Evolutionary conservation across 495 filamentous ascomycete species (phyloP), one percentile per base, ranked within the genome.

Genomic region (Hypoxylon crocopeplum): DNA sequence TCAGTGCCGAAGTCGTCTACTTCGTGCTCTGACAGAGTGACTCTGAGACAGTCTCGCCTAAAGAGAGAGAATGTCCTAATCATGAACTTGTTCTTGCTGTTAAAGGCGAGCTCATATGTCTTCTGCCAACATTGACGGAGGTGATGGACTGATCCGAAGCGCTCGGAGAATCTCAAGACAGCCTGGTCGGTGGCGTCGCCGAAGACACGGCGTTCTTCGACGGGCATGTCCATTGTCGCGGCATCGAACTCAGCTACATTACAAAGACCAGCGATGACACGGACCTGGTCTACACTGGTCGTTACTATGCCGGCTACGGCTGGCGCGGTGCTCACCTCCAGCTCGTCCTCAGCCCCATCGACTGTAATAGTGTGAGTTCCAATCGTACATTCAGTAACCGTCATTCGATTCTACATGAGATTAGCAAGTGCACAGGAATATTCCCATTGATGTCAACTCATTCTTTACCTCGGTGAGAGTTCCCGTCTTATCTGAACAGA

Each of bases 51-150:
- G n/a, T 76, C 71, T 19, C 66, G 53, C 22, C 73, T 60, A 7
- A 62, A 67, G 25, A 77, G 37, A 5, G 72, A 70, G 5, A 80
- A 68, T 3, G 75, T 75, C 24, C 73, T 55, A 42, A 89, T 77
- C 86, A 89, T 89, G 69, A 82, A 91, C 66, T 91, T 92, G 67
- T 90, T 90, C 74, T 89, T 89, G 64, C 83, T 86, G 68, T 91
- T 92, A 74, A 92, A 91, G 0, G 84, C 84, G 5, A 90, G 72
- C 56, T 89, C 82, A 68, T 84, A 88, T 5, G 83, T 77, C 32
- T 78, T 83, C 30, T 78, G 77, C 78, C 82, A 87, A 17, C 71
- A 62, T 11, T 77, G 62, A 10, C 79, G 75, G 4, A 85, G 64
- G 13, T 82, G 75, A 7, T 75, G 50, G 1, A 84, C 77, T 0